phyloP scores from a whole-genome alignment of 2,329 filamentous ascomycete species.

The Phaeosphaeriaceae sp. region DNA sequence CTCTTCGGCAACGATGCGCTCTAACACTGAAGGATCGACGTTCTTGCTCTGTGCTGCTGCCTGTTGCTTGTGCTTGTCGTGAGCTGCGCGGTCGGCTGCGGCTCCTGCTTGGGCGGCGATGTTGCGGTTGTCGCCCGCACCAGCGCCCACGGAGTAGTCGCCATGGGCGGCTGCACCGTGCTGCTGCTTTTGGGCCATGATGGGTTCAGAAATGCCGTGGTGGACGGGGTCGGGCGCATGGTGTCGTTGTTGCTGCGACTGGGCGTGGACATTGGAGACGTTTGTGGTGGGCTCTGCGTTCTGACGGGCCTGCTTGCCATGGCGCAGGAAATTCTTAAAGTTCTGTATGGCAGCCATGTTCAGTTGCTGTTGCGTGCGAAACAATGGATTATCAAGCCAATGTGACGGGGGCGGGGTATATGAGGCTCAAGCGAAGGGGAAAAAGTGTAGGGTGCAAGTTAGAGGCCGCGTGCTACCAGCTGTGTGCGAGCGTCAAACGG shows the following conservation, averaged over 20 bases:
- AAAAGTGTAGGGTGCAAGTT: constrained; percentile 1
- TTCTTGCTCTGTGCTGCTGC: constrained; percentile 56
- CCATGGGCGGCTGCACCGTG: constrained; percentile 57
- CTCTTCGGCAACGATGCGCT: constrained; percentile 90
- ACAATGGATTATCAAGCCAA: constrained; percentile 7
- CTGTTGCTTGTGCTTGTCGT: constrained; percentile 66
- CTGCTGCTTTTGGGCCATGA: constrained; percentile 63
- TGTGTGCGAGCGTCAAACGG: constrained; percentile 18
- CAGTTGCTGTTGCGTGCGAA: constrained; percentile 18
- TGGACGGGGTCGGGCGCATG: constrained; percentile 59
- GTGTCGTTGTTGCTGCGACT: constrained; percentile 63
- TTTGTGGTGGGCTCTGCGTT: constrained; percentile 69
- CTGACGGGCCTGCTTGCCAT: constrained; percentile 91
- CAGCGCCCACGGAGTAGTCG: constrained; percentile 69
- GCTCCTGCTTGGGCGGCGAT: constrained; percentile 72
- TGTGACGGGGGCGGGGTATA: constrained; percentile 23
- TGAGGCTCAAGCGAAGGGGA: constrained; percentile 17
- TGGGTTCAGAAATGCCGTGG: constrained; percentile 64
- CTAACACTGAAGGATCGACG: constrained; percentile 71
- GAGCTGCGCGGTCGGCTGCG: constrained; percentile 68
- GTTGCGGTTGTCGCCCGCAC: constrained; percentile 67
- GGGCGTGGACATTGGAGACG: constrained; percentile 68
- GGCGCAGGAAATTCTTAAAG: constrained; percentile 96
- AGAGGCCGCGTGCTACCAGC: constrained; percentile 23
- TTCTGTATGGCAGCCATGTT: constrained; percentile 82